Conservation (phyloP, 768 basidiomycete species). For the Agaricus bisporus region DNA sequence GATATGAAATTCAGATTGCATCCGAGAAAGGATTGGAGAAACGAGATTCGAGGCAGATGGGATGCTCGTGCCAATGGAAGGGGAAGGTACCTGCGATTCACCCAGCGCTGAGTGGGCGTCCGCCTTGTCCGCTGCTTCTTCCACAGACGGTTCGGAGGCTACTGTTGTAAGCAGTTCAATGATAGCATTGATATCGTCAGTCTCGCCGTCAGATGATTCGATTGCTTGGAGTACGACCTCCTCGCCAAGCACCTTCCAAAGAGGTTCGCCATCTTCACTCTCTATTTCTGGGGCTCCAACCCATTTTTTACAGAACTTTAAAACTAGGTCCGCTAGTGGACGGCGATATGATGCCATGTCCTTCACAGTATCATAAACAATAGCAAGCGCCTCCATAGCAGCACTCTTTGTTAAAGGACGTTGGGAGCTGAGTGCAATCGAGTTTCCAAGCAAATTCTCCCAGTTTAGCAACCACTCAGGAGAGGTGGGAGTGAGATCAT, state of each 20-base stretch:
- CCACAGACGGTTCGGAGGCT: conserved; percentile 29
- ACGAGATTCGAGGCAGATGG: conserved; percentile 26
- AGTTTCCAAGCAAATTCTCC: conserved; percentile 48
- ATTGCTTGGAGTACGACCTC: conserved; percentile 55
- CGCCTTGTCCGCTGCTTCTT: conserved; percentile 36
- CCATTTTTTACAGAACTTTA: conserved; percentile 32
- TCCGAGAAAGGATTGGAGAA: conserved; percentile 52
- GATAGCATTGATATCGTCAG: conserved; percentile 17
- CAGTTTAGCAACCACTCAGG: conserved; percentile 69
- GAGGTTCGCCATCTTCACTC: conserved; percentile 31
- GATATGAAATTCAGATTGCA: conserved; percentile 47
- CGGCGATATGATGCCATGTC: conserved; percentile 65
- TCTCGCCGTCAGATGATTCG: conserved; percentile 25
- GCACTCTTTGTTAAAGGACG: conserved; percentile 49
- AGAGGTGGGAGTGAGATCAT: conserved; percentile 65
- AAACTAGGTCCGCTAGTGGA: conserved; percentile 46
- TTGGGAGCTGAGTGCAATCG: conserved; percentile 32
- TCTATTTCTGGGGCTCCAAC: conserved; percentile 20
- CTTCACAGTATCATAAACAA: conserved; percentile 57
- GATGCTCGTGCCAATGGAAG: conserved; percentile 19
- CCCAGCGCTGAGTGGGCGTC: conserved; percentile 34
- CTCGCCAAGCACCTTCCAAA: conserved; percentile 63
- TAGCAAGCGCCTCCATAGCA: conserved; percentile 50
- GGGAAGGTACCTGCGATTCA: conserved; percentile 34
- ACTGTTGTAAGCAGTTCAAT: conserved; percentile 34